Base-by-base conservation (phyloP, 306 rosid genomes). In the Cucumis melo region DNA sequence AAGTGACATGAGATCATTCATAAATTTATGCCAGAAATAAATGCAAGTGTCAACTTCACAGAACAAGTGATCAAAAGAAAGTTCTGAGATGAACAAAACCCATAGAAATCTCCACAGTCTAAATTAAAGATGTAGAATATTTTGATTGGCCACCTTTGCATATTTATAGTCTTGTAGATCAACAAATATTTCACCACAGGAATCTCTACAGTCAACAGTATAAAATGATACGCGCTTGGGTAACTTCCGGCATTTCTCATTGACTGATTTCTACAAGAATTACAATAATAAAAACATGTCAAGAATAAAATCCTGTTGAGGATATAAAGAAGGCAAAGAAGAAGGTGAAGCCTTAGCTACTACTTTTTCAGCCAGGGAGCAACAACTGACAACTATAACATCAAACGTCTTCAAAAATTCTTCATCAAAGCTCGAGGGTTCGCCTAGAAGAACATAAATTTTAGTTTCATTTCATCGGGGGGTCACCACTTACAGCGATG, bases 121-220 rank as follows among this genome's bases (percentile, higher is more conserved):
- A 29, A 77, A 9, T 48, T 21, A 72, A 3, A 38, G 11, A 62
- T 14, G 21, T 10, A 46, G 19, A 17, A 51, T 51, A 75, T 32
- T 29, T 42, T 51, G 10, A 75, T 57, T 34, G 16, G 74, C 63
- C 68, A 92, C 99, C 96, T 90, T 91, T 5, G 94, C 87, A 80
- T 90, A 91, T 70, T 78, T 86, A 83, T 94, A 89, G 74, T 89
- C 86, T 81, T 85, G 94, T 77, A 94, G 88, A 77, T 94, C 97
- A 78, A 91, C 96, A 88, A 94, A 94, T 79, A 94, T 87, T 91
- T 94, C 97, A 62, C 98, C 97, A 84, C 91, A 94, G 34, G 98
- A 91, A 78, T 94, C 97, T 86, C 92, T 87, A 75, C 96, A 91
- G 62, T 91, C 97, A 80, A 91, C 96, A 17, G 96, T 75, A 85